Evolutionary conservation across 2,329 filamentous ascomycete genomes (phyloP).

Genomic region (Beauveria scarabaeidicola): DNA sequence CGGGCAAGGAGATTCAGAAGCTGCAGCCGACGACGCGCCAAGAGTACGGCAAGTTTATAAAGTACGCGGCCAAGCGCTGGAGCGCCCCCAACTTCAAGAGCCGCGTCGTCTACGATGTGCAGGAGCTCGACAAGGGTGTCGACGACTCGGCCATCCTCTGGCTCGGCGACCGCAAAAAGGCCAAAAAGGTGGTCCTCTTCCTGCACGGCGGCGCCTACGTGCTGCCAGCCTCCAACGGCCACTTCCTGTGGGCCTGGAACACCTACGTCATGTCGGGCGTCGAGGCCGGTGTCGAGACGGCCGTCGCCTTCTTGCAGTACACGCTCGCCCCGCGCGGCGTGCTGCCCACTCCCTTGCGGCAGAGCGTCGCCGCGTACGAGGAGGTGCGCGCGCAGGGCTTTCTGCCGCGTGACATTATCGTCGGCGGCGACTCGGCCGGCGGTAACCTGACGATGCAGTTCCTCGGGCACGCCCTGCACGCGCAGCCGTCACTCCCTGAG

Average conservation of each 20-base stretch:
- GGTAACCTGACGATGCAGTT: conserved; percentile 24
- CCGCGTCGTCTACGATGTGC: conserved; percentile 14
- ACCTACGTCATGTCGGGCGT: conserved; percentile 16
- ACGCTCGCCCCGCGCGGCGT: conserved; percentile 22
- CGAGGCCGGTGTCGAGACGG: conserved; percentile 18
- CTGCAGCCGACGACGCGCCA: conserved; percentile 14
- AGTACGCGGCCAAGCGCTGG: conserved; percentile 13
- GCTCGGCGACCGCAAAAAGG: conserved; percentile 20
- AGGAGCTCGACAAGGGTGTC: conserved; percentile 13
- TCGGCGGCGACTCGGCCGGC: conserved; percentile 27
- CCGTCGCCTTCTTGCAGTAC: conserved; percentile 28
- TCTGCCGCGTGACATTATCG: conserved; percentile 21
- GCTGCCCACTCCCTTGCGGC: conserved; percentile 25
- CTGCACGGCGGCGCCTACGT: conserved; percentile 23
- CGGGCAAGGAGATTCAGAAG: conserved; percentile 17
- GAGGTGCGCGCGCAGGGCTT: conserved; percentile 23
- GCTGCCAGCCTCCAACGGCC: conserved; percentile 16
- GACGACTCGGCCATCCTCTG: conserved; percentile 18
- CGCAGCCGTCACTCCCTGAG: conserved; percentile 15
- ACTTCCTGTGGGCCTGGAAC: conserved; percentile 22
- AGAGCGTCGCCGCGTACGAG: conserved; percentile 24
- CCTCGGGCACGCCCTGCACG: conserved; percentile 22
- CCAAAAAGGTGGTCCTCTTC: conserved; percentile 22
- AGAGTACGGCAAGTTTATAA: conserved; percentile 18
- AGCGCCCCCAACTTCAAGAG: conserved; percentile 11